These are phyloP conservation scores for Alternaria sp. DNA, from an alignment of 2,329 filamentous ascomycete species.

Conservation along the genomic window DNA sequence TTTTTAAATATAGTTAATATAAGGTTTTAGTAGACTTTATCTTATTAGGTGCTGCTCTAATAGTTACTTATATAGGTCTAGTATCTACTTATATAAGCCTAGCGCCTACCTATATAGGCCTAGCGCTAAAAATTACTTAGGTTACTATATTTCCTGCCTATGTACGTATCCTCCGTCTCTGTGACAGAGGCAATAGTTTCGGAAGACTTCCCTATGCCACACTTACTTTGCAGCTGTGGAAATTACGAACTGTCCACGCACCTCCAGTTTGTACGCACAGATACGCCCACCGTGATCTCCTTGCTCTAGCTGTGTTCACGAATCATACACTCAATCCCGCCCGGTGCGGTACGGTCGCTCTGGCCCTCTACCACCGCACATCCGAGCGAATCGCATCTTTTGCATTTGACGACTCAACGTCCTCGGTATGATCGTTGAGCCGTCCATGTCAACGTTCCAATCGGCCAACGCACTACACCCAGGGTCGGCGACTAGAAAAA, in stretches of 20 bases:
- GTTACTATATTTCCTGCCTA: no score
- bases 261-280: slow-evolving; percentile 3
- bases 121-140: no score
- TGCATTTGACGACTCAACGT: not conserved
- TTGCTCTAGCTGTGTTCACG: not conserved
- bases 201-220: not conserved
- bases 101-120: no score
- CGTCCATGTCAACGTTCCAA: slow-evolving; percentile 8
- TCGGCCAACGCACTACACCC: not conserved
- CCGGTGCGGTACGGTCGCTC: slow-evolving; percentile 7
- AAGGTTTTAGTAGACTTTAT: no score
- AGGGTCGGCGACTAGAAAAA: slow-evolving; percentile 14
- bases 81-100: no score
- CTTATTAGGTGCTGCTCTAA: no score
- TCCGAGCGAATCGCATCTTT: slow-evolving; percentile 1
- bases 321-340: slow-evolving; percentile 1
- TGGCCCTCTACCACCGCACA: not conserved
- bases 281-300: not conserved
- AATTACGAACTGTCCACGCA: slow-evolving; percentile 3
- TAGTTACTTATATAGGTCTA: no score
- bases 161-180: no score
- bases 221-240: not conserved
- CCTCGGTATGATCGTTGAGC: not conserved
- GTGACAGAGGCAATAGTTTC: not conserved
- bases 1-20: no score